Base-by-base conservation (phyloP, 805 yeast species). In the Wickerhamomyces mucosus region DNA sequence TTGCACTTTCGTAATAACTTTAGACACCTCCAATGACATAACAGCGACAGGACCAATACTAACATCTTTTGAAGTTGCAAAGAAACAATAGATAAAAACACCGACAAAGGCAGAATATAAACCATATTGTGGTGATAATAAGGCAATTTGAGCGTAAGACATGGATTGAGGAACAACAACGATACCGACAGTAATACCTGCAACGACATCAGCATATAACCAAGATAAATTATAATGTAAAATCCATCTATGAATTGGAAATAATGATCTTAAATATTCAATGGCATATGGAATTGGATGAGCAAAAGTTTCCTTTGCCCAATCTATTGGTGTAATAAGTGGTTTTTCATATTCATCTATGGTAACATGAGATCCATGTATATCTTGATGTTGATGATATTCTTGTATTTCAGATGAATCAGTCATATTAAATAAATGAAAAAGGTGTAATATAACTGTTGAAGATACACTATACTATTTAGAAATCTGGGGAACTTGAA, bases 21-120 rank as follows among this genome's bases (percentile, higher is more conserved):
- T 82, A 30, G 88, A 77, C 21, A 83, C 85, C 53, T 85, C 88
- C 42, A 75, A 55, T 12, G 94, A 81, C 95, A 88, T 86, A 35
- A 88, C 96, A 10, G 96, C 96, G 22, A 88, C 96, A 9, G 96
- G 96, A 18, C 96, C 96, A 46, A 88, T 86, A 38, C 94, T 80
- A 23, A 88, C 95, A 65, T 88, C 96, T 56, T 88, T 88, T 16
- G 94, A 81, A 11, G 96, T 88, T 11, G 96, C 96, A 58, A 88
- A 88, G 47, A 88, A 70, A 30, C 94, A 79, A 56, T 88, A 88
- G 32, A 81, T 72, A 49, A 85, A 69, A 10, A 86, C 94, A 51
- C 96, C 96, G 28, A 88, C 78, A 49, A 88, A 88, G 0, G 94
- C 82, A 11, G 96, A 83, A 58, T 88, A 88, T 28, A 88, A 69